Conservation (phyloP, 345 rosid species). For the Camelina laxa region DNA sequence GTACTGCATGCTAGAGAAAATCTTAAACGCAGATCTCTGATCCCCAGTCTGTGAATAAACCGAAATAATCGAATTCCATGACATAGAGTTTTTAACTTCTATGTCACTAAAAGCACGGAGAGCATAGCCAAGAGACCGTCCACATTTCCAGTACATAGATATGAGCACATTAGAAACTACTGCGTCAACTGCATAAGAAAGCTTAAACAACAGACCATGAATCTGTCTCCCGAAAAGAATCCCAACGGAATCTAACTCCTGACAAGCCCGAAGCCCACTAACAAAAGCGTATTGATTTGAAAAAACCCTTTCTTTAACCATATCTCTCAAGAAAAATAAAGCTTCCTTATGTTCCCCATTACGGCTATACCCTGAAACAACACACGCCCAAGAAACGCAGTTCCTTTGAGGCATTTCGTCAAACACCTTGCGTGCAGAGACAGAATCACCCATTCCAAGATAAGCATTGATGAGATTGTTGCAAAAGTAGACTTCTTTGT, state of each 20-base stretch:
- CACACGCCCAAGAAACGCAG: conserved; percentile 76
- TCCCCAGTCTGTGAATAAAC: conserved; percentile 68
- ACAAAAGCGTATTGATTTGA: conserved; percentile 72
- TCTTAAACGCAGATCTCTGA: conserved; percentile 56
- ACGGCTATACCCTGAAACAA: conserved; percentile 73
- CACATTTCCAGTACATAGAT: conserved; percentile 72
- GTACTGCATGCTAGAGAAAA: conserved; percentile 68
- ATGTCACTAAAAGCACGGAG: conserved; percentile 65
- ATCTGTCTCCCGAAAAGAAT: conserved; percentile 67
- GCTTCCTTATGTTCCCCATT: conserved; percentile 63
- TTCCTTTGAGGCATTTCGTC: conserved; percentile 78
- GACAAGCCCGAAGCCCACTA: conserved; percentile 74
- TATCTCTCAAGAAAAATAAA: conserved; percentile 52
- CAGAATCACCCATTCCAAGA: conserved; percentile 50
- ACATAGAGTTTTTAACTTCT: conserved; percentile 55
- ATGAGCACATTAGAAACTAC: conserved; percentile 71
- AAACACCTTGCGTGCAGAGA: conserved; percentile 64
- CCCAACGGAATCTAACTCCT: conserved; percentile 55
- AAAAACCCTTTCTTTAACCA: conserved; percentile 57
- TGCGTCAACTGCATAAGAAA: conserved; percentile 55
- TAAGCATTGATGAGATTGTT: conserved; percentile 71
- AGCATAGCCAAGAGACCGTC: conserved; percentile 52
- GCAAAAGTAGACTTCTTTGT: conserved; percentile 59
- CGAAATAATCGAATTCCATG: conserved; percentile 82
- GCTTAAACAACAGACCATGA: conserved; percentile 70